A percentile compares a stretch with the other conserved stretches of the same genome.
phyloP scores from a whole-genome alignment of 2,329 filamentous ascomycete genomes.

The Macrophomina phaseolina region DNA sequence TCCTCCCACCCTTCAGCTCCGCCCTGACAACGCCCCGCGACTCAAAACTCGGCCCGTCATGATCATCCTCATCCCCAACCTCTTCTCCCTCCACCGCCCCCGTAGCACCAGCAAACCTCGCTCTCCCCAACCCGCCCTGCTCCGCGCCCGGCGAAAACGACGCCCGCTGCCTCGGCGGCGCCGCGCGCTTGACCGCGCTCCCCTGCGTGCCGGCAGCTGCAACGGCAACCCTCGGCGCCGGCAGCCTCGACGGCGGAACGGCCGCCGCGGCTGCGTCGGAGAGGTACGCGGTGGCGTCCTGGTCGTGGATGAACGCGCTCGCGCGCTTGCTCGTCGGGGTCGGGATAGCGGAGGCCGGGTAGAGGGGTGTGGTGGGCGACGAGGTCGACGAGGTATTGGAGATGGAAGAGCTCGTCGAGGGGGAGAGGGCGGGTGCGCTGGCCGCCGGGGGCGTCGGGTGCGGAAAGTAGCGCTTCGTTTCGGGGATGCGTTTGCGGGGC shows the following conservation, averaged over 20 bases:
- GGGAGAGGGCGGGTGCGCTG: neutral
- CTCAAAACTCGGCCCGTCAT: neutral
- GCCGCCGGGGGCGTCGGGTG: neutral
- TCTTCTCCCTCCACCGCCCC: no score
- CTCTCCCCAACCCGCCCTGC: neutral
- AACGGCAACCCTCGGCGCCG: no score
- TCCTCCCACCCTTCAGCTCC: neutral
- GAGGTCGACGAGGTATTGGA: neutral
- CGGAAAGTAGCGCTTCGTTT: neutral
- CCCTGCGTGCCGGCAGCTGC: no score
- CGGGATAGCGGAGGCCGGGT: neutral
- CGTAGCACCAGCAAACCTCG: neutral
- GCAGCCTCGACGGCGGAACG: neutral
- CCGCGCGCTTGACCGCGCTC: no score
- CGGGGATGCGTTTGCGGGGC: neutral
- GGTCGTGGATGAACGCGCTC: neutral
- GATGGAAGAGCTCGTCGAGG: no score
- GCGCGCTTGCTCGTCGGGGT: neutral
- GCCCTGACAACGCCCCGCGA: neutral
- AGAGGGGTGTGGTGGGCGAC: neutral
- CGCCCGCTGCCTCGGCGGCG: no score
- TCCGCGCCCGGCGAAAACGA: neutral
- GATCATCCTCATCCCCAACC: neutral
- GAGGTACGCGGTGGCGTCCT: neutral
- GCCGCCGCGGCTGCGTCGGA: neutral